Evolutionary conservation across 2,329 filamentous ascomycete species (phyloP), one percentile per base, ranked within the genome.

Genomic region (Aspergillus alliaceus): DNA sequence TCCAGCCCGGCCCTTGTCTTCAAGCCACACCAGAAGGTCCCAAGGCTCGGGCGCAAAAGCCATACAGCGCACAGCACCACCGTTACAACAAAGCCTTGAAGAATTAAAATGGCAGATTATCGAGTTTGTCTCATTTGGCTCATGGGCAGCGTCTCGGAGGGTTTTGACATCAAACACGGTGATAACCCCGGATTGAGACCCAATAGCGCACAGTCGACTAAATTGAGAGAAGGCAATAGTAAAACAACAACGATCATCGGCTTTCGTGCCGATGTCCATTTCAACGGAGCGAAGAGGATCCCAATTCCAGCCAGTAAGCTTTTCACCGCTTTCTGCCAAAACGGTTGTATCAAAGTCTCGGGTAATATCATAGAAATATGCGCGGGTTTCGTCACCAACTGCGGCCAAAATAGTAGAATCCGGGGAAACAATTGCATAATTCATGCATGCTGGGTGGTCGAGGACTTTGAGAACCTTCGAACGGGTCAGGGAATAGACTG

Each of bases 1-100:
- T 7, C 79, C 79, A 44, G 76, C 76, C 59, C 76, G 72, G 15
- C 79, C 79, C 61, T 90, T 88, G 66, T 96, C 90, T 74, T 99
- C 95, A 8, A 92, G 90, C 93, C 95, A 98, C 6, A 96, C 90
- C 39, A 99, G 79, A 18, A 99, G 84, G 70, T 97, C 93, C 80
- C 89, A 93, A 0, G 93, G 91, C 1, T 90, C 90, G 0, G 93
- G 93, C 4, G 90, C 92, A 71, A 99, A 99, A 1, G 89, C 84
- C 90, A 98, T 96, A 59, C 92, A 91, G 60, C 95, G 85, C 53
- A 98, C 87, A 31, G 93, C 92, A 42, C 93, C 93, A 20, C 84
- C 82, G 22, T 85, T 82, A n/a, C 80, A 82, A 58, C 84, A 83
- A 0, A 90, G 85, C 59, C 91, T 82, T 0, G 92, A 93, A 15